A percentile compares a stretch with the other conserved stretches of the same genome.
Conservation (phyloP, 2,329 filamentous ascomycete genomes). For the Verticillium nonalfalfae region DNA sequence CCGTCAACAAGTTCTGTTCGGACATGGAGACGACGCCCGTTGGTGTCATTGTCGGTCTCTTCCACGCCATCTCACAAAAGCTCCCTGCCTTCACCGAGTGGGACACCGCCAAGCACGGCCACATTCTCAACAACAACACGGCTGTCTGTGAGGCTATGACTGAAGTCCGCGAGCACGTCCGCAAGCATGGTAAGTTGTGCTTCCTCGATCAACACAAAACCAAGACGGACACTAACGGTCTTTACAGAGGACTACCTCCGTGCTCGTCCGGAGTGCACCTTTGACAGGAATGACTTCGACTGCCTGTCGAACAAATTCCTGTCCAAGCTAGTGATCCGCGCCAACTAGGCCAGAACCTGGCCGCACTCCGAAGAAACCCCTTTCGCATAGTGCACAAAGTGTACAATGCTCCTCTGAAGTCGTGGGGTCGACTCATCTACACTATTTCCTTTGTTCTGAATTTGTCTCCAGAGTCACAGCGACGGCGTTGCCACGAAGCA, state of each 20-base stretch:
- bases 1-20: slow-evolving; percentile 88
- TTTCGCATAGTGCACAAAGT: not conserved
- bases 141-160: slow-evolving; percentile 95
- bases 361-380: not conserved
- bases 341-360: slow-evolving; percentile 53
- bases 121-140: slow-evolving; percentile 82
- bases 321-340: slow-evolving; percentile 91
- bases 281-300: slow-evolving; percentile 90
- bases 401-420: not conserved
- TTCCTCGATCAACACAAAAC: not conserved
- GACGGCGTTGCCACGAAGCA: slow-evolving; percentile 13
- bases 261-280: slow-evolving; percentile 71
- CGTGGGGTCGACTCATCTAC: not conserved
- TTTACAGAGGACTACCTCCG: slow-evolving; percentile 76
- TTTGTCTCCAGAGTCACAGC: slow-evolving; percentile 10
- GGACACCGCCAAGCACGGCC: slow-evolving; percentile 87
- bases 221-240: not conserved
- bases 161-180: slow-evolving; percentile 86
- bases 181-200: slow-evolving; percentile 75
- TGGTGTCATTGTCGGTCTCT: slow-evolving; percentile 91
- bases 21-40: slow-evolving; percentile 97
- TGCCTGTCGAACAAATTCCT: slow-evolving; percentile 95
- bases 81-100: slow-evolving; percentile 88
- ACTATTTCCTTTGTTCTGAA: slow-evolving; percentile 7
- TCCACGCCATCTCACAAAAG: slow-evolving; percentile 97